These are phyloP conservation scores for Macrophomina phaseolina DNA, from an alignment of 2,329 filamentous ascomycete species.

Conservation along the genomic window DNA sequence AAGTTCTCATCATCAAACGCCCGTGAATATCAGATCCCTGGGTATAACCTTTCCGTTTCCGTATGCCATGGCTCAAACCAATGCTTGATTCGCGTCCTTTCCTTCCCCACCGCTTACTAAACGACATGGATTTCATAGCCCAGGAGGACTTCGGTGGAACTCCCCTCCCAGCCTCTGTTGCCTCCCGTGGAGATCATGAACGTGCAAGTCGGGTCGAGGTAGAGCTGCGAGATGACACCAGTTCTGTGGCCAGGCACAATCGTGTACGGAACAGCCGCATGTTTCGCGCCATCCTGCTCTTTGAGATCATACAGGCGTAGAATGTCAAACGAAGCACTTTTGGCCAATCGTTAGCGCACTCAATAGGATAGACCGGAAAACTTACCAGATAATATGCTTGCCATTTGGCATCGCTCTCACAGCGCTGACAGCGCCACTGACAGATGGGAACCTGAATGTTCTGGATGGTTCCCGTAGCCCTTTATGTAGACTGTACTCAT, in stretches of 20 bases:
- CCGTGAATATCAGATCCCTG: constrained; percentile 20
- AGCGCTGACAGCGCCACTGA: constrained; percentile 87
- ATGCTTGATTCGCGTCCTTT: not conserved
- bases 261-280: constrained; percentile 88
- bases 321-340: constrained; percentile 88
- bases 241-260: constrained; percentile 91
- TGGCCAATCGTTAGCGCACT: constrained; percentile 27
- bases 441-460: constrained; percentile 84
- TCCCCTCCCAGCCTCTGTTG: constrained; percentile 93
- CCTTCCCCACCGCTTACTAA: not conserved
- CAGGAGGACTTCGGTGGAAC: constrained; percentile 84
- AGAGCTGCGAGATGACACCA: constrained; percentile 84
- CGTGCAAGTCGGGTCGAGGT: constrained; percentile 83
- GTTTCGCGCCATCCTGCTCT: constrained; percentile 67
- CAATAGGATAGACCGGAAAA: not conserved
- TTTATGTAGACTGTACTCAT: constrained; percentile 90
- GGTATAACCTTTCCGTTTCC: constrained; percentile 23
- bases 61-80: constrained; percentile 5
- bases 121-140: constrained; percentile 81
- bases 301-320: constrained; percentile 88
- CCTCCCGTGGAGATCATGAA: constrained; percentile 94
- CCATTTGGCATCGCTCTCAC: constrained; percentile 92
- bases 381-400: constrained; percentile 82
- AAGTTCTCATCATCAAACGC: constrained; percentile 17
- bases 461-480: constrained; percentile 76